phyloP scores from a whole-genome alignment of 2,329 filamentous ascomycete genomes.

The Alternaria infectoria region DNA sequence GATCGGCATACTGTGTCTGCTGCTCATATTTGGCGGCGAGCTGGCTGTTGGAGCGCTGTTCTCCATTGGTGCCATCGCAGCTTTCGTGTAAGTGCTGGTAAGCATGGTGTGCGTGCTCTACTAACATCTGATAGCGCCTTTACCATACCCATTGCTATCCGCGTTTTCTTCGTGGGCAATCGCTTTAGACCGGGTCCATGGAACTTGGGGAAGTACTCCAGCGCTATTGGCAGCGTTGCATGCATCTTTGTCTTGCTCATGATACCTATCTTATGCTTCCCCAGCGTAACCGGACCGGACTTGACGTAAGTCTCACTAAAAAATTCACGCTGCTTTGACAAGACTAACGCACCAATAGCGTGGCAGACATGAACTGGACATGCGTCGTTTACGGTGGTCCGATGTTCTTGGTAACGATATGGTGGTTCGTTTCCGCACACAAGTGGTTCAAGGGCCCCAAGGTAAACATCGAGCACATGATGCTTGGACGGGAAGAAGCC shows the following conservation, averaged over 20 bases:
- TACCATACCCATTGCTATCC: conserved; percentile 64
- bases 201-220: conserved; percentile 68
- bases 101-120: not conserved
- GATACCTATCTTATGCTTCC: conserved; percentile 72
- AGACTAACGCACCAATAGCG: conserved; percentile 37
- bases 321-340: not conserved
- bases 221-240: conserved; percentile 63
- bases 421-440: conserved; percentile 68
- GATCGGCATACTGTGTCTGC: conserved; percentile 65
- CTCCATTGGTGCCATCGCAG: conserved; percentile 71
- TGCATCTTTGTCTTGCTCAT: conserved; percentile 68
- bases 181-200: conserved; percentile 71
- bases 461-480: conserved; percentile 68
- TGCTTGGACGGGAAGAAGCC: conserved; percentile 51
- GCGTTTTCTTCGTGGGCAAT: conserved; percentile 65
- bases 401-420: conserved; percentile 65
- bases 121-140: conserved; percentile 49
- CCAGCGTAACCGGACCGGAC: conserved; percentile 62
- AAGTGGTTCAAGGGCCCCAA: conserved; percentile 76
- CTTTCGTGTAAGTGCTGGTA: conserved; percentile 59
- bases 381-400: conserved; percentile 69
- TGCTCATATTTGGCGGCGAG: conserved; percentile 70
- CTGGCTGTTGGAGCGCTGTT: conserved; percentile 72
- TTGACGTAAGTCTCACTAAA: conserved; percentile 51
- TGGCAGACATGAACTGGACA: conserved; percentile 71